phyloP scores from a whole-genome alignment of 1,139 yeast species.

The Candida pseudocylindracea region DNA sequence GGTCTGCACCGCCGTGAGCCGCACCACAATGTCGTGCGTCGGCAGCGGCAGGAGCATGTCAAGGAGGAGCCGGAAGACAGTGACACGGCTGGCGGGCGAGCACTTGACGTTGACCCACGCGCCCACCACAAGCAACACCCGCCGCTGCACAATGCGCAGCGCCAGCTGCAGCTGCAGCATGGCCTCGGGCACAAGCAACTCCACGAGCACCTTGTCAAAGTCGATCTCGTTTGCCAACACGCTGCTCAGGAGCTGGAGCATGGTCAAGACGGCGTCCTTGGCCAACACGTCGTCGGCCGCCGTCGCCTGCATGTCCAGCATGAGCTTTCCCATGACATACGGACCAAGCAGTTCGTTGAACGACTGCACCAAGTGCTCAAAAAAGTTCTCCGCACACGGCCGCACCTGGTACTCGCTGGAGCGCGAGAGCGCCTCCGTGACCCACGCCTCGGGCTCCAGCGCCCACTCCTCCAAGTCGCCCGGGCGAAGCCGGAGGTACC shows the following conservation, averaged over 20 bases:
- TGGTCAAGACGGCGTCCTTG: slow-evolving; percentile 66
- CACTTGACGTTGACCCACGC: slow-evolving; percentile 67
- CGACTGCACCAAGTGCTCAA: slow-evolving; percentile 45
- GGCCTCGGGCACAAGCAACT: slow-evolving; percentile 50
- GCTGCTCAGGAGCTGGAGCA: slow-evolving; percentile 56
- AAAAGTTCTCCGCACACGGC: slow-evolving; percentile 76
- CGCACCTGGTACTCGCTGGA: slow-evolving; percentile 74
- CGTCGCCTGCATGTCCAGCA: slow-evolving; percentile 18
- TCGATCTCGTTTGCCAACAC: slow-evolving; percentile 42
- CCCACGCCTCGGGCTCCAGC: slow-evolving; percentile 83
- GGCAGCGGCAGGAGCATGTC: slow-evolving; percentile 18
- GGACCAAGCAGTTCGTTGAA: slow-evolving; percentile 42
- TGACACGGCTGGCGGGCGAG: slow-evolving; percentile 30
- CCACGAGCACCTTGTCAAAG: slow-evolving; percentile 34
- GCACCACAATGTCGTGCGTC: slow-evolving; percentile 52
- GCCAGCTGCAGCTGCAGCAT: slow-evolving; percentile 19
- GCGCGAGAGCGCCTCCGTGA: slow-evolving; percentile 52
- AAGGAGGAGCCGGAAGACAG: slow-evolving; percentile 33
- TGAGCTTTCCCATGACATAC: slow-evolving; percentile 40
- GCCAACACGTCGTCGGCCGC: slow-evolving; percentile 28
- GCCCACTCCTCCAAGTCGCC: slow-evolving; percentile 66
- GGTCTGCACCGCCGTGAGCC: slow-evolving; percentile 53
- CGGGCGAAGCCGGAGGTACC: slow-evolving; percentile 55
- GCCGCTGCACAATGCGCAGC: slow-evolving; percentile 44
- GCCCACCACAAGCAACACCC: slow-evolving; percentile 51